These are phyloP conservation scores for Echria macrotheca DNA, from an alignment of 495 filamentous ascomycete genomes.

Conservation along the genomic window DNA sequence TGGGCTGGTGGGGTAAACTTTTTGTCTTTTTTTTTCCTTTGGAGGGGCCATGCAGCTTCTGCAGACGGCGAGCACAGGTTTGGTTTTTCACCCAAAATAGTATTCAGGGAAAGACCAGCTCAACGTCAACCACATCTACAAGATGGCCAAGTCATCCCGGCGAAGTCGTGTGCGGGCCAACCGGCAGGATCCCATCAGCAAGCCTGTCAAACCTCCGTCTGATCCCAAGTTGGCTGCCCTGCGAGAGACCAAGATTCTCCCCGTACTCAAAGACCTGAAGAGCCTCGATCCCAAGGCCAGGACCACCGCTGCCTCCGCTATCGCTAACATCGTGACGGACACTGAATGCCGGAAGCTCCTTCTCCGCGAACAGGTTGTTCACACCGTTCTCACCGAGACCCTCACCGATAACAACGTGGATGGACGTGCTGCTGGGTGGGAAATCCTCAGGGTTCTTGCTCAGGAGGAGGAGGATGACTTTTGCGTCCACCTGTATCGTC, in stretches of 20 bases:
- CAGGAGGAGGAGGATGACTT: slow-evolving; percentile 57
- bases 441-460: slow-evolving; percentile 52
- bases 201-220: slow-evolving; percentile 46
- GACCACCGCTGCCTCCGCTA: slow-evolving; percentile 46
- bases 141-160: slow-evolving; percentile 43
- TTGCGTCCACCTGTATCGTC: slow-evolving; percentile 54
- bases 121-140: not conserved
- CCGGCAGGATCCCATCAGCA: slow-evolving; percentile 42
- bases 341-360: slow-evolving; percentile 52
- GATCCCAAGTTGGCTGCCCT: slow-evolving; percentile 53
- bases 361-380: slow-evolving; percentile 55
- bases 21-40: not conserved
- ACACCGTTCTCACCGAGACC: slow-evolving; percentile 53
- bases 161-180: slow-evolving; percentile 32
- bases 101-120: not conserved
- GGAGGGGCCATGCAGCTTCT: too few relatives aligned
- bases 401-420: slow-evolving; percentile 53
- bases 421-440: slow-evolving; percentile 55
- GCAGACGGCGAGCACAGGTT: too few relatives aligned
- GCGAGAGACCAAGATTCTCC: slow-evolving; percentile 52
- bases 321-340: slow-evolving; percentile 56
- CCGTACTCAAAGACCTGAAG: slow-evolving; percentile 50
- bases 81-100: not conserved
- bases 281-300: slow-evolving; percentile 49
- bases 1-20: not conserved